Percentiles rank a stretch among this genome's conserved stretches.
Evolutionary conservation across 345 rosid genomes (phyloP).

Genomic region (Moricandia moricandioides): DNA sequence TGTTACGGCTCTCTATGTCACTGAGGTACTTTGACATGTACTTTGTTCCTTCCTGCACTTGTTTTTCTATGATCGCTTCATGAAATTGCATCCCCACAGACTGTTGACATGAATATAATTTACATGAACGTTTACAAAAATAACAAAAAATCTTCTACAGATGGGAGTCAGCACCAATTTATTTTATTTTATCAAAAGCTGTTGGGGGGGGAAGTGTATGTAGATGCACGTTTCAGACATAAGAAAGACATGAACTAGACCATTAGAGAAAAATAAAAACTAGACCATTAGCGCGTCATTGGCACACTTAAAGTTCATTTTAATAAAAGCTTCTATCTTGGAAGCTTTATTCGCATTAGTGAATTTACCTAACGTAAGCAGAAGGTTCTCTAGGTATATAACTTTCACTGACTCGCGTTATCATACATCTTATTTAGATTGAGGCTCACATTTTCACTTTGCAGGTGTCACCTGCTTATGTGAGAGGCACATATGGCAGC

Average conservation of each 20-base stretch:
- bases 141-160: background rate
- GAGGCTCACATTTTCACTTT: slow-evolving; percentile 14
- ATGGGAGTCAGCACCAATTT: background rate
- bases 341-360: slow-evolving; percentile 12
- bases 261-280: too few relatives aligned
- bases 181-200: background rate
- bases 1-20: slow-evolving; percentile 86
- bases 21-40: slow-evolving; percentile 60
- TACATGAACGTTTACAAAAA: background rate
- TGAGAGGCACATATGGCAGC: slow-evolving; percentile 92
- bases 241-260: background rate
- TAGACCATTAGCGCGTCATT: background rate
- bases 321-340: background rate
- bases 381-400: background rate
- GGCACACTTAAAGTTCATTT: background rate
- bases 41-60: slow-evolving; percentile 23
- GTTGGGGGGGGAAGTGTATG: background rate
- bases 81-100: slow-evolving; percentile 12
- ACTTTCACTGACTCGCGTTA: background rate
- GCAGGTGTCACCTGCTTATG: slow-evolving; percentile 88
- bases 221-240: background rate
- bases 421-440: background rate
- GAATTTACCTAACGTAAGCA: slow-evolving; percentile 5
- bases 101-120: slow-evolving; percentile 8
- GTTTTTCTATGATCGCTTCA: background rate